Evolutionary conservation across 2,329 filamentous ascomycete genomes (phyloP).

Genomic region (Coniochaeta sp.): DNA sequence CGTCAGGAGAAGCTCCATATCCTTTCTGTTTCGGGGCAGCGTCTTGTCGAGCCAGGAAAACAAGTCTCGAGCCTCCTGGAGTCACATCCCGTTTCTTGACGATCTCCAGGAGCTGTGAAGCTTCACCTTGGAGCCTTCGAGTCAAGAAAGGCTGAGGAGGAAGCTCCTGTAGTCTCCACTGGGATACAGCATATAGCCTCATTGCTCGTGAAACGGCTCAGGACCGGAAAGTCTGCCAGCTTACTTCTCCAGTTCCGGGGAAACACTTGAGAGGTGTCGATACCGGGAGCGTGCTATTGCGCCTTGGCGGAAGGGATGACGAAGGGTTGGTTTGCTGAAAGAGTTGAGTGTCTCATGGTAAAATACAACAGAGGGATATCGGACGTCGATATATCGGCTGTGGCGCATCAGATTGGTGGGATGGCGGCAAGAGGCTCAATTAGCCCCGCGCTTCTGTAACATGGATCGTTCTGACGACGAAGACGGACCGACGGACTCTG

Average conservation of each 20-base stretch:
- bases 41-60: neutral
- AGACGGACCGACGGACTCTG: neutral
- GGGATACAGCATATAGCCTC: neutral
- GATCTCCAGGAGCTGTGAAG: neutral
- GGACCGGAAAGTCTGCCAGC: neutral
- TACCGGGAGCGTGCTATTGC: neutral
- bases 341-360: neutral
- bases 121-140: neutral
- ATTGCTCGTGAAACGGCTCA: neutral
- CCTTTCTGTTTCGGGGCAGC: neutral
- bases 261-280: neutral
- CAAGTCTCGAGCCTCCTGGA: neutral
- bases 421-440: slow-evolving; percentile 2
- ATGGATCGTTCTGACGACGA: neutral
- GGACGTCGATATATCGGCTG: neutral
- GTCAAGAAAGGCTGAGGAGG: neutral
- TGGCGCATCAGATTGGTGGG: slow-evolving; percentile 3
- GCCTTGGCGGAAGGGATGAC: neutral
- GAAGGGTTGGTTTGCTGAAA: neutral
- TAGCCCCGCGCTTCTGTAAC: slow-evolving; percentile 9
- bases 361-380: slow-evolving; percentile 1
- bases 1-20: neutral
- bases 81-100: neutral
- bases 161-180: neutral
- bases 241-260: neutral